Evolutionary conservation across 805 yeast genomes (phyloP).

Genomic region (Ogataea philodendri): DNA sequence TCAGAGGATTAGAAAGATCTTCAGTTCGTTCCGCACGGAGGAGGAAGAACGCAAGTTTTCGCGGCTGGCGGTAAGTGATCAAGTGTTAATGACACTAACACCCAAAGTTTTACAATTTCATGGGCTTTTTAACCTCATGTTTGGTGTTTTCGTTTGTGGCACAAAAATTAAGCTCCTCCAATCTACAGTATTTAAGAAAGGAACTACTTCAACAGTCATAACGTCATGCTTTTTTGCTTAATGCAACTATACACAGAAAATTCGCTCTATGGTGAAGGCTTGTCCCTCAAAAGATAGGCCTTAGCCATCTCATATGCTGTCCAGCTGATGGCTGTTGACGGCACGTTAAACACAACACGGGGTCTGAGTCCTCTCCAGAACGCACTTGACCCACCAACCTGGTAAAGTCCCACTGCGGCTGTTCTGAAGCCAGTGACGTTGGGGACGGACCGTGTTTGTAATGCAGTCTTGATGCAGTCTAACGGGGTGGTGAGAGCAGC

Average conservation of each 20-base stretch:
- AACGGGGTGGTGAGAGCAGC: slow-evolving; percentile 94
- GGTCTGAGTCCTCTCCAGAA: slow-evolving; percentile 87
- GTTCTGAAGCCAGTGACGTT: slow-evolving; percentile 62
- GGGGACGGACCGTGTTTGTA: slow-evolving; percentile 75
- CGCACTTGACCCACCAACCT: slow-evolving; percentile 58
- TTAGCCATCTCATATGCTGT: slow-evolving; percentile 98
- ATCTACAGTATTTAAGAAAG: slow-evolving; percentile 6
- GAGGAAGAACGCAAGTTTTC: slow-evolving; percentile 80
- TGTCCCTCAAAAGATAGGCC: slow-evolving; percentile 46
- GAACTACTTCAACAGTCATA: slow-evolving; percentile 5
- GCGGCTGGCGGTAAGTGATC: slow-evolving; percentile 60
- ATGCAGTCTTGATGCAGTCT: slow-evolving; percentile 87
- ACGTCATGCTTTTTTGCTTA: slow-evolving; percentile 12
- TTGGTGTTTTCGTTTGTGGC: slow-evolving; percentile 79
- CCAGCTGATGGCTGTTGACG: slow-evolving; percentile 96
- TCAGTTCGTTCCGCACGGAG: slow-evolving; percentile 79
- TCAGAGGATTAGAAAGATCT: slow-evolving; percentile 73
- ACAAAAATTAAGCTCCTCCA: slow-evolving; percentile 39
- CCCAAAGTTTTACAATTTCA: slow-evolving; percentile 61
- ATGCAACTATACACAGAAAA: slow-evolving; percentile 12
- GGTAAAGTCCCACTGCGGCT: slow-evolving; percentile 68
- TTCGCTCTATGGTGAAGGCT: slow-evolving; percentile 5
- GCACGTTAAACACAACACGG: slow-evolving; percentile 87
- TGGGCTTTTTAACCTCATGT: slow-evolving; percentile 80
- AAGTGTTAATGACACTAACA: background rate